These are phyloP conservation scores for Hemileccinum rubropunctum DNA, from an alignment of 768 basidiomycete species.

Conservation along the genomic window DNA sequence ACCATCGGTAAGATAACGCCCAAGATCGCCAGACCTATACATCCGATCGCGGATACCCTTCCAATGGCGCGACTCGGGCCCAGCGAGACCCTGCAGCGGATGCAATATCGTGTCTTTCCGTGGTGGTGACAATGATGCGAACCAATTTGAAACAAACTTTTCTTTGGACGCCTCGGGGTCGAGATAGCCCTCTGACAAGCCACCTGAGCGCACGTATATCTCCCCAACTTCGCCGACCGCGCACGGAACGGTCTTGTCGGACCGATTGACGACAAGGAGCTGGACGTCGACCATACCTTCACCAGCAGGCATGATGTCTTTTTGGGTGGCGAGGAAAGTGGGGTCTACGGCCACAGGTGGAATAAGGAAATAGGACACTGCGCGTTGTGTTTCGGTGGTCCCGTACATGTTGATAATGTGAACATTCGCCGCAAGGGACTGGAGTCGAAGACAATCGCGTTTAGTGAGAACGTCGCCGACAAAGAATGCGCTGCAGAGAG, in stretches of 20 bases:
- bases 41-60: slow-evolving; percentile 94
- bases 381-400: slow-evolving; percentile 98
- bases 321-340: slow-evolving; percentile 90
- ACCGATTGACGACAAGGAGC: slow-evolving; percentile 91
- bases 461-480: slow-evolving; percentile 99
- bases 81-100: slow-evolving; percentile 52
- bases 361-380: slow-evolving; percentile 95
- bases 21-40: slow-evolving; percentile 97
- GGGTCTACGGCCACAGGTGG: slow-evolving; percentile 80
- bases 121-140: slow-evolving; percentile 45
- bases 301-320: slow-evolving; percentile 98
- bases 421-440: slow-evolving; percentile 88
- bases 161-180: slow-evolving; percentile 78
- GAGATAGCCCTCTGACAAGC: slow-evolving; percentile 92
- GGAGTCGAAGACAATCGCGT: slow-evolving; percentile 92
- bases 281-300: slow-evolving; percentile 98
- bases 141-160: slow-evolving; percentile 97
- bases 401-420: slow-evolving; percentile 99
- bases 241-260: slow-evolving; percentile 80
- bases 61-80: slow-evolving; percentile 81
- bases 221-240: slow-evolving; percentile 97
- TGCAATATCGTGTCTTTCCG: slow-evolving; percentile 73
- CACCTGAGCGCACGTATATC: slow-evolving; percentile 96
- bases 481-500: slow-evolving; percentile 90
- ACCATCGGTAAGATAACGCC: slow-evolving; percentile 89